These are phyloP conservation scores for Juncus effusus DNA, from an alignment of 176 grass and related monocot species.

Conservation along the genomic window DNA sequence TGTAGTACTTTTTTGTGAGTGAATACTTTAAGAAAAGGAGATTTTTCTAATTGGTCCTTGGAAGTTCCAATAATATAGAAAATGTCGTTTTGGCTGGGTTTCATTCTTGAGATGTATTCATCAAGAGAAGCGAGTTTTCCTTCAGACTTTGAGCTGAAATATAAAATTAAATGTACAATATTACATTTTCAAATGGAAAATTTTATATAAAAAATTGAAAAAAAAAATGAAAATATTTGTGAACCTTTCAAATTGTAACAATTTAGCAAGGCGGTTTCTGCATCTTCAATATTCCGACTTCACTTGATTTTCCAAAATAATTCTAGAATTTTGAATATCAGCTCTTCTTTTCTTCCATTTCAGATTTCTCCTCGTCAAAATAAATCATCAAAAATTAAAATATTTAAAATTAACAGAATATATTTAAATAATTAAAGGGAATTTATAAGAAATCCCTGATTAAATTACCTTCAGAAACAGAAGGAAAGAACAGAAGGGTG, in stretches of 20 bases:
- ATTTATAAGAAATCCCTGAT: no score
- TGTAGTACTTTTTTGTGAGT: slow-evolving; percentile 87
- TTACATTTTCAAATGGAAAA: background rate
- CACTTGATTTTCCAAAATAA: slow-evolving; percentile 95
- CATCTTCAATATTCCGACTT: slow-evolving; percentile 96
- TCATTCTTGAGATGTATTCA: slow-evolving; percentile 98
- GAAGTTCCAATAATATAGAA: slow-evolving; percentile 90
- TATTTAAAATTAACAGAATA: background rate
- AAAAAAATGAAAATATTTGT: background rate
- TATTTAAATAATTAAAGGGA: background rate
- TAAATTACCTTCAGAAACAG: no score
- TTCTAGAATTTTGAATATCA: slow-evolving; percentile 94
- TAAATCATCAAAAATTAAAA: slow-evolving; percentile 59
- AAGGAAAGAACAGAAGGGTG: no score
- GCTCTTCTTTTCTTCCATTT: slow-evolving; percentile 58
- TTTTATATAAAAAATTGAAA: background rate
- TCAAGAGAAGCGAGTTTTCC: slow-evolving; percentile 97
- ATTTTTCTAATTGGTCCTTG: slow-evolving; percentile 96
- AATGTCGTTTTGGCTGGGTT: slow-evolving; percentile 84
- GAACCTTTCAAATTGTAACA: slow-evolving; percentile 90
- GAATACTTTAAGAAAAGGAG: slow-evolving; percentile 84
- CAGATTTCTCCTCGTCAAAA: slow-evolving; percentile 31
- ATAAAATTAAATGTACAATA: slow-evolving; percentile 24
- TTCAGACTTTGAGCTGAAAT: slow-evolving; percentile 83
- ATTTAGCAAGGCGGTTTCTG: slow-evolving; percentile 95